These are phyloP conservation scores for Phanerodontia chrysosporium DNA, from an alignment of 768 basidiomycete species.

Conservation along the genomic window DNA sequence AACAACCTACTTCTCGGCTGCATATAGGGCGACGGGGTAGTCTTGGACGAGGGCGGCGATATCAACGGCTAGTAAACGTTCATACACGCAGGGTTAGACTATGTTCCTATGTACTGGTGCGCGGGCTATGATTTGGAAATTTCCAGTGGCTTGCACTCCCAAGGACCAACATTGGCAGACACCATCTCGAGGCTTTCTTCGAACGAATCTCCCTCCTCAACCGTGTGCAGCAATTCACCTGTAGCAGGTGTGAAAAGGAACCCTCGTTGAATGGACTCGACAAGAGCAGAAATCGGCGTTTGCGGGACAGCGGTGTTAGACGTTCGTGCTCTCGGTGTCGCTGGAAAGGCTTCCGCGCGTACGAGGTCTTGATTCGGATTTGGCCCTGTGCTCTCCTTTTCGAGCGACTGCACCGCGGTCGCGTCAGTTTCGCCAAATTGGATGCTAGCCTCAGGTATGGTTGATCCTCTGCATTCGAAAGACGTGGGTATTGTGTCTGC, in stretches of 20 bases:
- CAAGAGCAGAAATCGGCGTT: constrained; percentile 65
- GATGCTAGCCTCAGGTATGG: too few relatives aligned
- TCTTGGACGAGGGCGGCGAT: too few relatives aligned
- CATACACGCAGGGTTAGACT: background rate
- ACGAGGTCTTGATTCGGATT: too few relatives aligned
- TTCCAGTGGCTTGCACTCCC: background rate
- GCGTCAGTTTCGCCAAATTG: too few relatives aligned
- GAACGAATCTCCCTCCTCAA: background rate
- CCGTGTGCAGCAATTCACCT: background rate
- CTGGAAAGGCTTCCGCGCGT: background rate
- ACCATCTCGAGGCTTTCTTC: background rate
- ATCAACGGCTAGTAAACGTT: too few relatives aligned
- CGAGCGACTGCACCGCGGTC: too few relatives aligned
- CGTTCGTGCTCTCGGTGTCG: background rate
- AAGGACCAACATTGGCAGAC: background rate
- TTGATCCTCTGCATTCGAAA: too few relatives aligned
- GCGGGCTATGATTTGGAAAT: background rate
- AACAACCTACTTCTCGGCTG: too few relatives aligned
- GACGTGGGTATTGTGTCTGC: background rate
- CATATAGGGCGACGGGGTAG: too few relatives aligned
- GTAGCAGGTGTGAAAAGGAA: constrained; percentile 64
- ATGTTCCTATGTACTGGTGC: too few relatives aligned
- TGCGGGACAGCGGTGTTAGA: constrained; percentile 14
- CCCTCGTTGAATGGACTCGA: constrained; percentile 55
- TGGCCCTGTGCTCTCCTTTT: too few relatives aligned